A percentile compares a stretch with the other conserved stretches of the same genome.
Conservation (phyloP, 331 rosid species). For the Stylosanthes scabra region DNA sequence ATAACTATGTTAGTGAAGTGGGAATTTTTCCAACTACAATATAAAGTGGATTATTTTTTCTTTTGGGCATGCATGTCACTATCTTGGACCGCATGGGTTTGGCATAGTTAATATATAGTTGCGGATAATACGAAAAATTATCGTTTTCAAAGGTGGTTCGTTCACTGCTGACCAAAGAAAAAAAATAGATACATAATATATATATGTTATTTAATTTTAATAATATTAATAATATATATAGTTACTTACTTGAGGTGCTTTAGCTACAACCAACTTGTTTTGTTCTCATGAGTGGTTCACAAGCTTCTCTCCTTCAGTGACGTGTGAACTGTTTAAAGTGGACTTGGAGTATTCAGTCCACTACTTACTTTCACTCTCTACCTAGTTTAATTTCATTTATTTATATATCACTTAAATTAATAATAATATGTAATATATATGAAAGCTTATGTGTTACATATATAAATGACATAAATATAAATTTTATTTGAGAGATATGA, state of each 20-base stretch:
- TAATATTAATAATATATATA: neutral
- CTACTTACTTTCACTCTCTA: constrained; percentile 26
- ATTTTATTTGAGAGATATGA: too few relatives aligned
- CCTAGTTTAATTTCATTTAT: neutral
- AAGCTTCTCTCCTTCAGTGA: constrained; percentile 46
- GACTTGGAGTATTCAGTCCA: constrained; percentile 50
- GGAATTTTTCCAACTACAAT: constrained; percentile 31
- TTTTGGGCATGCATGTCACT: constrained; percentile 28
- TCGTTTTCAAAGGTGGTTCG: constrained; percentile 20
- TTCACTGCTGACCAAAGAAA: constrained; percentile 31
- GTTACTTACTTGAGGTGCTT: constrained; percentile 22
- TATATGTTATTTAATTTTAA: neutral
- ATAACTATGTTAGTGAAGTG: constrained; percentile 17
- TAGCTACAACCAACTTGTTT: constrained; percentile 38
- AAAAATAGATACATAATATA: neutral
- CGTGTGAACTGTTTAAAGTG: constrained; percentile 53
- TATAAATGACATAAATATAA: too few relatives aligned
- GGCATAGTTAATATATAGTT: neutral
- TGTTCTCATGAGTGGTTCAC: constrained; percentile 48
- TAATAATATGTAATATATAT: neutral
- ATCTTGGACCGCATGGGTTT: constrained; percentile 36
- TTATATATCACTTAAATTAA: constrained; percentile 1
- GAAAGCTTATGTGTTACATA: too few relatives aligned
- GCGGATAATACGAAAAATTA: constrained; percentile 18
- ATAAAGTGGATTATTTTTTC: neutral